Percentiles rank a stretch among this genome's conserved stretches.
Conservation (phyloP, 1,139 yeast species). For the Protomyces arabidopsidicola region DNA sequence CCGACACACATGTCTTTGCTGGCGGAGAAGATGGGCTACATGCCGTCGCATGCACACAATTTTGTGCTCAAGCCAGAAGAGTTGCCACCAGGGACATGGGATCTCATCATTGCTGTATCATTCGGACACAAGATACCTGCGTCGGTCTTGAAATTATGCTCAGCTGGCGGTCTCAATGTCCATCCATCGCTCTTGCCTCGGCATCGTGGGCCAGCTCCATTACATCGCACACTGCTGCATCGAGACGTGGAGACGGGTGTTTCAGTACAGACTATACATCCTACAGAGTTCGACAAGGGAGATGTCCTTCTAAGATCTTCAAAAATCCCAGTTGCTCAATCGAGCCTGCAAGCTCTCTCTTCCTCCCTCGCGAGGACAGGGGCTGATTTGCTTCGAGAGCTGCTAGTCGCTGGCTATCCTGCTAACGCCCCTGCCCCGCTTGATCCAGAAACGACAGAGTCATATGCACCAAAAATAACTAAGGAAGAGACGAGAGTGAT, state of each 20-base stretch:
- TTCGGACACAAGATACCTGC: constrained; percentile 77
- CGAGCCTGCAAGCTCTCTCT: constrained; percentile 26
- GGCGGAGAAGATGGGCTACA: neutral
- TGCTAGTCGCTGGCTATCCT: constrained; percentile 24
- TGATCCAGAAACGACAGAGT: neutral
- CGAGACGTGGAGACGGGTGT: constrained; percentile 69
- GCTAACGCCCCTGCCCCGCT: constrained; percentile 1
- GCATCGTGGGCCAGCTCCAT: constrained; percentile 85
- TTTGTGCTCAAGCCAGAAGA: constrained; percentile 7
- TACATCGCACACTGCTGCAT: constrained; percentile 71
- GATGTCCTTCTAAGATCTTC: constrained; percentile 51
- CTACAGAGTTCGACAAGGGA: constrained; percentile 80
- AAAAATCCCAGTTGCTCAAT: constrained; percentile 29
- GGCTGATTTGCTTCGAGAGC: constrained; percentile 30
- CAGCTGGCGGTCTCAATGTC: constrained; percentile 73
- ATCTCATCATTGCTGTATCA: constrained; percentile 80
- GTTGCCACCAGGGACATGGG: constrained; percentile 39
- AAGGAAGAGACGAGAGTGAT: constrained; percentile 10
- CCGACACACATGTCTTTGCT: constrained; percentile 11
- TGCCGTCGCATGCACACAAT: neutral
- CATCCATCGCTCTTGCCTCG: constrained; percentile 89
- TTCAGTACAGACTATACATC: constrained; percentile 83
- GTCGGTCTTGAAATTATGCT: constrained; percentile 47
- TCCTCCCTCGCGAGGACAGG: constrained; percentile 32
- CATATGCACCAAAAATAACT: constrained; percentile 7